Conservation (phyloP, 176 grass and related monocot species). For the Triticum monococcum region DNA sequence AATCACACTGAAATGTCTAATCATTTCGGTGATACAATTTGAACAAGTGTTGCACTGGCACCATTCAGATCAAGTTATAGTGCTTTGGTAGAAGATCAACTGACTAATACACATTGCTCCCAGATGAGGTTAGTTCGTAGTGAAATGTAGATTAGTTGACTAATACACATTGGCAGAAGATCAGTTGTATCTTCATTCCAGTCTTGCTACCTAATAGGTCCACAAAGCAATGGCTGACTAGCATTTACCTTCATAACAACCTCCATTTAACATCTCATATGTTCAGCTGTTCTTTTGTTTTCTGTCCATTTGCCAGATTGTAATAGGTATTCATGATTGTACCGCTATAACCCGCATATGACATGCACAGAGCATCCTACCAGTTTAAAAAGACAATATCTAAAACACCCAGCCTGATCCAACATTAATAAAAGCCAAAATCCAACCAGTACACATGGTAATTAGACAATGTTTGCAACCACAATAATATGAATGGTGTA, state of each 20-base stretch:
- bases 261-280: neutral
- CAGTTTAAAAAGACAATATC: conserved; percentile 13
- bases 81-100: conserved; percentile 15
- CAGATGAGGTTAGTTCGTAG: neutral
- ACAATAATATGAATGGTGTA: conserved; percentile 14
- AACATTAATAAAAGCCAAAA: conserved; percentile 26
- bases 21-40: conserved; percentile 14
- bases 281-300: conserved; percentile 11
- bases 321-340: neutral
- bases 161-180: no score
- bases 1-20: conserved; percentile 1
- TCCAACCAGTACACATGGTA: neutral
- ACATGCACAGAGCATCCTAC: neutral
- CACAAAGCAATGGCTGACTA: neutral
- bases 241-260: neutral
- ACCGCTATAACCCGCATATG: conserved; percentile 14
- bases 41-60: neutral
- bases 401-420: neutral
- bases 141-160: neutral
- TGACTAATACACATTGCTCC: neutral
- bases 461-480: neutral
- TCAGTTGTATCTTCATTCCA: conserved; percentile 4
- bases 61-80: neutral
- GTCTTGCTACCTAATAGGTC: conserved; percentile 23
- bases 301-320: conserved; percentile 10